These are phyloP conservation scores for Rhinocladiella similis DNA, from an alignment of 2,329 filamentous ascomycete species.

Conservation along the genomic window DNA sequence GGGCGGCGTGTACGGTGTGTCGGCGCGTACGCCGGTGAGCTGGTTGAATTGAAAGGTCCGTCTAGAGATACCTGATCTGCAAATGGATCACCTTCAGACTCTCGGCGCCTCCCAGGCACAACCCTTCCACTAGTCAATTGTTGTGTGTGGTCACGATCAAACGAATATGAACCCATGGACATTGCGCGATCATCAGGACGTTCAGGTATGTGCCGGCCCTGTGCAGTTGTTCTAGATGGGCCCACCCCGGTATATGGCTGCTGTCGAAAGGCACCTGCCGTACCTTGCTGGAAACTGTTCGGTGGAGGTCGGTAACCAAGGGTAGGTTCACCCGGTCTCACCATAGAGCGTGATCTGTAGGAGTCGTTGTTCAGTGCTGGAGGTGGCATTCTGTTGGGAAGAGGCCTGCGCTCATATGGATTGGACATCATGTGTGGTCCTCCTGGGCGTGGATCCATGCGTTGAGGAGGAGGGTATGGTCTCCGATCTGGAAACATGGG, in stretches of 20 bases:
- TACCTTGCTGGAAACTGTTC: constrained; percentile 63
- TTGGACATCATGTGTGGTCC: constrained; percentile 35
- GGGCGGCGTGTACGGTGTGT: constrained; percentile 40
- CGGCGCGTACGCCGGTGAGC: constrained; percentile 26
- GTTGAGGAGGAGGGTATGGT: constrained; percentile 71
- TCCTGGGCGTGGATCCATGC: constrained; percentile 63
- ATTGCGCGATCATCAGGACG: constrained; percentile 90
- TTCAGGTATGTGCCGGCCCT: constrained; percentile 88
- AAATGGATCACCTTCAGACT: constrained; percentile 49
- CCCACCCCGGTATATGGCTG: constrained; percentile 65
- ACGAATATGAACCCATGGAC: constrained; percentile 83
- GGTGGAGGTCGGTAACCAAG: constrained; percentile 63
- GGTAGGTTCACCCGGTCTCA: constrained; percentile 69
- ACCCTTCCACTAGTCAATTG: constrained; percentile 84
- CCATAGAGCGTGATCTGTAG: constrained; percentile 91
- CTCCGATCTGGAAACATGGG: constrained; percentile 63
- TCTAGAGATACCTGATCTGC: constrained; percentile 21
- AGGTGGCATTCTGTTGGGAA: constrained; percentile 58
- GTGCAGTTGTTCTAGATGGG: constrained; percentile 75
- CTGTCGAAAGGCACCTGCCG: constrained; percentile 76
- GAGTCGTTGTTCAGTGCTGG: constrained; percentile 80
- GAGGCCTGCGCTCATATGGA: constrained; percentile 60
- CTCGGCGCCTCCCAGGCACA: constrained; percentile 74
- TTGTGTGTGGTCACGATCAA: constrained; percentile 74
- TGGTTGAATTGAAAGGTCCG: constrained; percentile 26